Evolutionary conservation across 129 eudicot species (phyloP).

Genomic region (Pseudognaphalium luteoalbum): DNA sequence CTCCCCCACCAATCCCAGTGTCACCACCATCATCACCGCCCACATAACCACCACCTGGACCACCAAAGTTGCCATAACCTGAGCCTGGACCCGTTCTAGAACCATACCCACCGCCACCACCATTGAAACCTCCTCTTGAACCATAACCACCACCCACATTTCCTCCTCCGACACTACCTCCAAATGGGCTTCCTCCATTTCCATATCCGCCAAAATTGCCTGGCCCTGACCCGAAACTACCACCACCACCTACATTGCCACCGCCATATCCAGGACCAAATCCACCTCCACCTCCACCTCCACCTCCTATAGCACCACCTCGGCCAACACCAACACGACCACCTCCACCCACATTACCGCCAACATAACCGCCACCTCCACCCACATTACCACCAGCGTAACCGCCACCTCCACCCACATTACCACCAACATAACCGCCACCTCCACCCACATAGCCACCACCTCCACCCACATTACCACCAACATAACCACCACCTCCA

Average conservation of each 20-base stretch:
- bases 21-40: constrained; percentile 35
- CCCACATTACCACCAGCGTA: constrained; percentile 14
- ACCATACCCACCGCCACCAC: constrained; percentile 33
- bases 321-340: constrained; percentile 21
- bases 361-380: constrained; percentile 19
- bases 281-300: constrained; percentile 21
- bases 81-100: constrained; percentile 27
- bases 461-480: constrained; percentile 23
- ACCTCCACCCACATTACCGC: constrained; percentile 21
- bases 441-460: constrained; percentile 10
- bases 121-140: constrained; percentile 32
- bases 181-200: constrained; percentile 28
- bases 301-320: constrained; percentile 7
- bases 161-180: constrained; percentile 31
- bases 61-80: constrained; percentile 33
- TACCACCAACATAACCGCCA: constrained; percentile 15
- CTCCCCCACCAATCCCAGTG: constrained; percentile 34
- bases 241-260: constrained; percentile 29
- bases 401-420: constrained; percentile 27
- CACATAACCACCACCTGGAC: constrained; percentile 26
- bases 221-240: constrained; percentile 32
- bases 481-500: constrained; percentile 29
- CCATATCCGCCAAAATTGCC: constrained; percentile 41
- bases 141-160: constrained; percentile 32
- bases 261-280: constrained; percentile 30